Base-by-base conservation (phyloP, 2,329 filamentous ascomycete genomes). In the Paecilomyces fulvus region DNA sequence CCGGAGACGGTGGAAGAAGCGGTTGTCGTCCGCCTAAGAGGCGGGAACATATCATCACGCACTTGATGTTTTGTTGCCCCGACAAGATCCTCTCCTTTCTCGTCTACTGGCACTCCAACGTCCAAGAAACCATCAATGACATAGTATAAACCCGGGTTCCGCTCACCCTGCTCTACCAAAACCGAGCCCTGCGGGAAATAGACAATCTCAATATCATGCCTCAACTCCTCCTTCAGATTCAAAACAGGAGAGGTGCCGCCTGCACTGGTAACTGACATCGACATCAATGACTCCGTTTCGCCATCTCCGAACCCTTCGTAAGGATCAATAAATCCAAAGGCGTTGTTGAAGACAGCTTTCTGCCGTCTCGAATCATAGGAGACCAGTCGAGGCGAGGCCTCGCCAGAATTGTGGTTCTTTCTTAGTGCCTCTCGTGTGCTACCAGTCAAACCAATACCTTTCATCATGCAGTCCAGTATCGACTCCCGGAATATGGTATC, bases 121-220 rank as follows among this genome's bases (percentile, higher is more conserved):
- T 99, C 94, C 33, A 99, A 77, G 65, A 99, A 99, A 0, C 94
- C 94, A 70, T 99, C 94, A 52, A 99, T 88, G 2, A 99, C 92
- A 72, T 99, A 99, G 75, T 99, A 99, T 0, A 99, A 72, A 0
- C 94, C 94, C 0, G 94, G 94, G 64, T 95, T 96, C n/a, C 94
- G 83, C 70, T 99, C 94, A 9, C 94, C 92, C 74, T 97, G 92
- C 67, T 99, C 94, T 0, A 99, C 92, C 14, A 99, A 80, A 0
- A 99, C 88, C 1, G 94, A 92, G 2, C 89, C 92, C 70, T 97
- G 90, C 0, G 92, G 92, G 62, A 99, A 99, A 75, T 89, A 97
- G 5, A 99, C 94, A 61, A 99, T 96, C 68, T 99, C 94, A 2
- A 97, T 84, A 54, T 99, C 94, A 60, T 95, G 87, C 60, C 87